Conservation (phyloP, 768 basidiomycete species). For the Termitomyces sp. region DNA sequence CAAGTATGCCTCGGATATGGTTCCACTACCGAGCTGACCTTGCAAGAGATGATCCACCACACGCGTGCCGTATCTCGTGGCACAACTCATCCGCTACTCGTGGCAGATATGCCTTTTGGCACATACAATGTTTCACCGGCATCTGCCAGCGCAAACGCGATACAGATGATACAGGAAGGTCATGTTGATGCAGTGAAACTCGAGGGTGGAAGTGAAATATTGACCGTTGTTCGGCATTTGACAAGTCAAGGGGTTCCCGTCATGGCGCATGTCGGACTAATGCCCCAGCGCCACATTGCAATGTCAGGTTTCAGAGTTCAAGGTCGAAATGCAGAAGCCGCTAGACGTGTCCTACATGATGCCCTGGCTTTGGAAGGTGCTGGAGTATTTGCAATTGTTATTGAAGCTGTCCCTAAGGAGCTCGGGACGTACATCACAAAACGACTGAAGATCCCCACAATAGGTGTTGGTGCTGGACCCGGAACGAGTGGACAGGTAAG, state of each 20-base stretch:
- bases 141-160: constrained; percentile 70
- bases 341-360: constrained; percentile 51
- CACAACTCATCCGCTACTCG: constrained; percentile 71
- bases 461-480: constrained; percentile 93
- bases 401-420: constrained; percentile 88
- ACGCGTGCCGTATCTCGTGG: constrained; percentile 80
- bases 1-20: constrained; percentile 91
- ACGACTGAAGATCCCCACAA: constrained; percentile 69
- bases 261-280: constrained; percentile 89
- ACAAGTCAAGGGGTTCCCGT: constrained; percentile 83
- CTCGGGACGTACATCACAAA: constrained; percentile 75
- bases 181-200: constrained; percentile 85
- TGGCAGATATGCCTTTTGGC: constrained; percentile 97
- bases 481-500: constrained; percentile 70
- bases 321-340: constrained; percentile 61
- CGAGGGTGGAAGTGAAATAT: constrained; percentile 83
- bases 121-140: constrained; percentile 64
- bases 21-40: constrained; percentile 79
- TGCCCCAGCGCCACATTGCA: constrained; percentile 81
- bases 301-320: constrained; percentile 91
- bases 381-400: constrained; percentile 81
- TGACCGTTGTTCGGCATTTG: constrained; percentile 59
- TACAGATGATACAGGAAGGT: constrained; percentile 82
- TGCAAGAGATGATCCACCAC: constrained; percentile 94
- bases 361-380: constrained; percentile 74